Percentiles rank a stretch among this genome's conserved stretches.
phyloP scores from a whole-genome alignment of 2,329 filamentous ascomycete genomes.

The Aaosphaeria arxii region DNA sequence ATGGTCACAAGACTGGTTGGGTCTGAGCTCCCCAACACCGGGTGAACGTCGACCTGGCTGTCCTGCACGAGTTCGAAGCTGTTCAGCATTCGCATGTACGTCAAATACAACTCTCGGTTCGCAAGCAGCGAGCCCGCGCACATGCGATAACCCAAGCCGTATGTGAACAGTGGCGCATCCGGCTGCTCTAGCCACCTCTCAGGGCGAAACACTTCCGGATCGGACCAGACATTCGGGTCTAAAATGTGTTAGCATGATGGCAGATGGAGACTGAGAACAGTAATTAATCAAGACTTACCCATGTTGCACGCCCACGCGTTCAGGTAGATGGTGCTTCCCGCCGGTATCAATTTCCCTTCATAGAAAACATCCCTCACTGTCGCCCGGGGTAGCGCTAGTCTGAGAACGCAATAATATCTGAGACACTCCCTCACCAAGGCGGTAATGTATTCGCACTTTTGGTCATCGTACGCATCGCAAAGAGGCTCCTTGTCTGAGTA shows the following conservation, averaged over 20 bases:
- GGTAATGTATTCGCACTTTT: conserved; percentile 62
- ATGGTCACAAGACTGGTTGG: conserved; percentile 62
- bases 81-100: conserved; percentile 61
- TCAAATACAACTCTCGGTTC: conserved; percentile 63
- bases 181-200: conserved; percentile 64
- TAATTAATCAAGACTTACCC: conserved; percentile 43
- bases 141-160: conserved; percentile 66
- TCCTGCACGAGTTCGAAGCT: conserved; percentile 58
- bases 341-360: conserved; percentile 57
- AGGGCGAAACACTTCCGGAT: conserved; percentile 58
- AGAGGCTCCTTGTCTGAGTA: conserved; percentile 54
- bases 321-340: conserved; percentile 62
- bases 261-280: neutral
- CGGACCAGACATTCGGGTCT: conserved; percentile 56
- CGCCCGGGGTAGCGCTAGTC: conserved; percentile 60
- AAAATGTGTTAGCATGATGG: conserved; percentile 1
- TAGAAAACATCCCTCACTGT: conserved; percentile 61
- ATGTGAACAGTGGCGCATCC: conserved; percentile 63
- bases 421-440: conserved; percentile 62
- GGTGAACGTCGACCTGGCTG: conserved; percentile 57
- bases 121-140: conserved; percentile 62
- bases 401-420: conserved; percentile 61
- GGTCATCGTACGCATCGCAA: conserved; percentile 61
- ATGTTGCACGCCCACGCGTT: conserved; percentile 70
- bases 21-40: conserved; percentile 58